Evolutionary conservation across 495 filamentous ascomycete genomes (phyloP), one percentile per base, ranked within the genome.

Genomic region (Aspergillus indologenus): DNA sequence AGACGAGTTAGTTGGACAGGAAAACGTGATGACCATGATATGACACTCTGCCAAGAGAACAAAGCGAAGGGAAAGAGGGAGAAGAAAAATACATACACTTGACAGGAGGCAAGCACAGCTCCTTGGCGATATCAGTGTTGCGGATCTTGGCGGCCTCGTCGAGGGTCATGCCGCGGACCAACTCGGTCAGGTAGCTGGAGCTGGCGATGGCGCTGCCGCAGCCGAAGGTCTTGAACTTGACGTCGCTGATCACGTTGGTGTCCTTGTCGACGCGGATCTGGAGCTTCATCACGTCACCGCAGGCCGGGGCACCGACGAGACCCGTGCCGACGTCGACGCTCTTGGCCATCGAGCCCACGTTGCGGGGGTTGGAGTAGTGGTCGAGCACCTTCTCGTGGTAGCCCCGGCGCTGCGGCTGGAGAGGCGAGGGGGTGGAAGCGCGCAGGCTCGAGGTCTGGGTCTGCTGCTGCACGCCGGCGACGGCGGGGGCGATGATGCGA

Each of bases 221-320:
- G 18, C 95, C 95, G 71, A 99, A 99, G 0, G 95, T 98, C 85
- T 99, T 96, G 83, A 95, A 96, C 71, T 92, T 91, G 64, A 96
- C 92, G 61, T 99, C 95, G 61, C 83, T 85, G 73, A 99, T 99
- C 56, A 86, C 91, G 68, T 95, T 87, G 70, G 86, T 89, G 42
- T 86, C 82, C 52, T 90, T 90, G 76, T 98, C 91, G 65, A 99
- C 95, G 56, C 90, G 88, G 75, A 99, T 99, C 79, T 99, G 92
- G 45, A 99, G 85, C 73, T 96, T 96, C 90, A 99, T 99, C 63
- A 98, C 93, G 75, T 98, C 93, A 74, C 94, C 93, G 71, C 89
- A 82, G 54, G 72, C 72, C 49, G 92, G 92, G n/a, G 94, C 94
- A 55, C 94, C 94, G 49, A 98, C 95, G 46, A 99, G 87, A 5